A percentile compares a stretch with the other conserved stretches of the same genome.
Evolutionary conservation across 1,284 basidiomycete species (phyloP).

Genomic region (Anthracocystis walkeri): DNA sequence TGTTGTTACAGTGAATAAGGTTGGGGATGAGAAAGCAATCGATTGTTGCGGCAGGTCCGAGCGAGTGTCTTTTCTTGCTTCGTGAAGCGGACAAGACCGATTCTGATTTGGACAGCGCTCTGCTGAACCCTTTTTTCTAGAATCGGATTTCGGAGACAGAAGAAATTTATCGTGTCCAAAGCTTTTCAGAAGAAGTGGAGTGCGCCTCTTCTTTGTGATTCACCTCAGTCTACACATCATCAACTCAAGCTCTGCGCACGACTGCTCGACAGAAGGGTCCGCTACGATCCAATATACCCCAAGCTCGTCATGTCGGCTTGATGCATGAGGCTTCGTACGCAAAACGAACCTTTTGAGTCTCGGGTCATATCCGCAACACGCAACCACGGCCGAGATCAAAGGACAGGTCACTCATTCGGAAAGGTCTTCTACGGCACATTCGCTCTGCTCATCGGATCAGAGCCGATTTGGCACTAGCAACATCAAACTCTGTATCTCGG

Average conservation of each 20-base stretch:
- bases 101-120: slow-evolving; percentile 8
- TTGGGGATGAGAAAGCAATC: slow-evolving; percentile 1
- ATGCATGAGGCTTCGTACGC: background rate
- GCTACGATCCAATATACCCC: slow-evolving; percentile 3
- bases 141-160: slow-evolving; percentile 36
- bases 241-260: background rate
- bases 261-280: background rate
- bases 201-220: background rate
- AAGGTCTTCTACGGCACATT: too few species aligned
- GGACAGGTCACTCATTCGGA: too few species aligned
- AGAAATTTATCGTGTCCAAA: slow-evolving; percentile 9
- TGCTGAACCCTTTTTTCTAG: slow-evolving; percentile 24
- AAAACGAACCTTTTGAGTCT: background rate
- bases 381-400: background rate
- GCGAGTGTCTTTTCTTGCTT: slow-evolving; percentile 2
- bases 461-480: too few species aligned
- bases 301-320: slow-evolving; percentile 14
- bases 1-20: background rate
- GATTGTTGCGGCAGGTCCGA: slow-evolving; percentile 22
- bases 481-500: background rate
- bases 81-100: too few species aligned
- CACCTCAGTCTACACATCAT: background rate
- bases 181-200: slow-evolving; percentile 30
- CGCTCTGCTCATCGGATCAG: too few species aligned
- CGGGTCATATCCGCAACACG: background rate